Conservation (phyloP, 2,329 filamentous ascomycete genomes). For the Phialophora chinensis region DNA sequence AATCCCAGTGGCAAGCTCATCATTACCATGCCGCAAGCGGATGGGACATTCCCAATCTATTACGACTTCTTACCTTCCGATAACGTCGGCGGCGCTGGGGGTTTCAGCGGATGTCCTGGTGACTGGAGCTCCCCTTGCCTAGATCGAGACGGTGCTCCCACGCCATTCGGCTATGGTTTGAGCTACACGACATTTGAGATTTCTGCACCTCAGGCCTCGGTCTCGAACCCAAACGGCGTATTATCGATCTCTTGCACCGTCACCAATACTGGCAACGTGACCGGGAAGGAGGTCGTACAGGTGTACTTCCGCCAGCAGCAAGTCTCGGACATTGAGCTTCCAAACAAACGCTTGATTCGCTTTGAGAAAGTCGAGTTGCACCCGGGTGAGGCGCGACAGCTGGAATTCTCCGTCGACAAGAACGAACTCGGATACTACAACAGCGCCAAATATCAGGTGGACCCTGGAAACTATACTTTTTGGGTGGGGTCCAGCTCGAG, state of each 20-base stretch:
- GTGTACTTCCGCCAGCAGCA: constrained; percentile 12
- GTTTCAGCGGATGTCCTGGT: not conserved
- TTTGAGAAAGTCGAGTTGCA: constrained; percentile 3
- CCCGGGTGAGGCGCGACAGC: not conserved
- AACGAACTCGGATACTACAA: not conserved
- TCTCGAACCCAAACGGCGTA: not conserved
- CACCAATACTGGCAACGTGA: constrained; percentile 10
- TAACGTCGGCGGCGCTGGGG: not conserved
- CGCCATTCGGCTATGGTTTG: constrained; percentile 7
- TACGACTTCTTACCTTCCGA: constrained; percentile 1
- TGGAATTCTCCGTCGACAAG: constrained; percentile 1
- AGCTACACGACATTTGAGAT: constrained; percentile 19
- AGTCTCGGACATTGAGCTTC: constrained; percentile 9
- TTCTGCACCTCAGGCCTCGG: not conserved
- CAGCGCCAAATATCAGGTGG: constrained; percentile 1
- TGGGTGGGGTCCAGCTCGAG: not conserved
- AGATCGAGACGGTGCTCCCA: constrained; percentile 5
- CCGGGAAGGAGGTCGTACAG: constrained; percentile 15
- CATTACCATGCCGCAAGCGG: constrained; percentile 13
- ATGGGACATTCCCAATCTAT: not conserved
- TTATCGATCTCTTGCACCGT: constrained; percentile 8
- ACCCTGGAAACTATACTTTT: not conserved
- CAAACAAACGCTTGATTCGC: constrained; percentile 4
- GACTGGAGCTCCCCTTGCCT: constrained; percentile 4
- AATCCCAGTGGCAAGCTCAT: constrained; percentile 15